These are phyloP conservation scores for Colletotrichum sp. DNA, from an alignment of 2,329 filamentous ascomycete species.

Conservation along the genomic window DNA sequence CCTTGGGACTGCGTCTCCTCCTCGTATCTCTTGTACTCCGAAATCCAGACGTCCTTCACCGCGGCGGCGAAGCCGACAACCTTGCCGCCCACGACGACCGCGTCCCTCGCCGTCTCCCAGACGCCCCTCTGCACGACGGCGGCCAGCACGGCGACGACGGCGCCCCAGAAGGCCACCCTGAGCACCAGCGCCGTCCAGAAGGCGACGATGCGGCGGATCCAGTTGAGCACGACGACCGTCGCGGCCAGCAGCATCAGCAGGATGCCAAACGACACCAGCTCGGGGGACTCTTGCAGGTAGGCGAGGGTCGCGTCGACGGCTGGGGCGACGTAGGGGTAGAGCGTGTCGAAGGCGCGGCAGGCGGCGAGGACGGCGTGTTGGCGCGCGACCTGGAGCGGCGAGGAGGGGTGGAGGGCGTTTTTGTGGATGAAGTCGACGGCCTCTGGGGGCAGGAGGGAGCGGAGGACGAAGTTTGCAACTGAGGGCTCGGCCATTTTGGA, in stretches of 20 bases:
- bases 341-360: constrained; percentile 31
- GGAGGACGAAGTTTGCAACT: constrained; percentile 36
- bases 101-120: constrained; percentile 67
- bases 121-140: constrained; percentile 70
- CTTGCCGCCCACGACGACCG: constrained; percentile 46
- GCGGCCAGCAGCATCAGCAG: constrained; percentile 62
- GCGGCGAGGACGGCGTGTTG: constrained; percentile 35
- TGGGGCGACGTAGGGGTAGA: constrained; percentile 48
- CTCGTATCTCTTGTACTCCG: constrained; percentile 64
- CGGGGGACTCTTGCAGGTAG: constrained; percentile 42
- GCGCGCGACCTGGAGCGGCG: constrained; percentile 47
- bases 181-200: constrained; percentile 77
- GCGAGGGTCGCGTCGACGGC: constrained; percentile 43
- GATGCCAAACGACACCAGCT: constrained; percentile 48
- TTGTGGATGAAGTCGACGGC: constrained; percentile 47
- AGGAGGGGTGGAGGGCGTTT: constrained; percentile 51
- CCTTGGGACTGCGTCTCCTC: constrained; percentile 42
- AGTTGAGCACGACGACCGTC: constrained; percentile 71
- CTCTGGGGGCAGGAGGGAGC: constrained; percentile 49
- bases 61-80: constrained; percentile 51
- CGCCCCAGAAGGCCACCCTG: constrained; percentile 68
- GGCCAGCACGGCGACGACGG: constrained; percentile 57
- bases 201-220: constrained; percentile 73
- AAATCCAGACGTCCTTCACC: constrained; percentile 59
- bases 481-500: constrained; percentile 34